phyloP scores from a whole-genome alignment of 257 asterid genomes.

The Solanum dulcamara region DNA sequence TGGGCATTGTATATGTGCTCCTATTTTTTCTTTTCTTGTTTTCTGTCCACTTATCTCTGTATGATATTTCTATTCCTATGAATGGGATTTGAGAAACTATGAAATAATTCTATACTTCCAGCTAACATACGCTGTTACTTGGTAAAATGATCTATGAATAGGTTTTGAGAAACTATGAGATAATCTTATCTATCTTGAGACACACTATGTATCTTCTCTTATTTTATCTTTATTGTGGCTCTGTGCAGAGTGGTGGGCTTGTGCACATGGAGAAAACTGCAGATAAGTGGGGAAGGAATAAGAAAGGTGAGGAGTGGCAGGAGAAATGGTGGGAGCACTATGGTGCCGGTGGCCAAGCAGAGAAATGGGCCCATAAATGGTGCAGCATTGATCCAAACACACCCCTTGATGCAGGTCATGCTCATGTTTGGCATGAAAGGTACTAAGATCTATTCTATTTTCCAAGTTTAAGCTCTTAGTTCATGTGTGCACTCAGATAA shows the following conservation, averaged over 20 bases:
- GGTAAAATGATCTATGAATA: not conserved
- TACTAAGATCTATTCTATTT: slow-evolving; percentile 6
- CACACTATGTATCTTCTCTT: not conserved
- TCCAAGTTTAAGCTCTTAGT: not conserved
- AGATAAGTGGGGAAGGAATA: slow-evolving; percentile 95
- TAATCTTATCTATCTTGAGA: not conserved
- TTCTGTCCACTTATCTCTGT: not conserved
- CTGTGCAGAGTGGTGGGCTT: slow-evolving; percentile 51
- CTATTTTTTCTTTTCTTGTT: not conserved
- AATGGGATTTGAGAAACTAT: too few relatives aligned
- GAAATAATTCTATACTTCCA: too few relatives aligned
- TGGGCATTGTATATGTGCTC: not conserved
- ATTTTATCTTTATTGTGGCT: not conserved
- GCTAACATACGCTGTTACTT: not conserved
- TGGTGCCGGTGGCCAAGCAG: slow-evolving; percentile 63
- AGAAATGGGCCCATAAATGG: slow-evolving; percentile 98
- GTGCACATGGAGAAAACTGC: slow-evolving; percentile 84
- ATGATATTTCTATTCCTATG: not conserved
- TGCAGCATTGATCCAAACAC: slow-evolving; percentile 81
- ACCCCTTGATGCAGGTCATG: slow-evolving; percentile 83
- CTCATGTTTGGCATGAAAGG: slow-evolving; percentile 99
- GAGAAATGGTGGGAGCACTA: slow-evolving; percentile 97
- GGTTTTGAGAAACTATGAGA: not conserved
- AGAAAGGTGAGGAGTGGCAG: slow-evolving; percentile 88
- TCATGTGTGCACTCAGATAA: not conserved